Conservation (phyloP, 2,329 filamentous ascomycete species). For the Aspergillus ochraceus region DNA sequence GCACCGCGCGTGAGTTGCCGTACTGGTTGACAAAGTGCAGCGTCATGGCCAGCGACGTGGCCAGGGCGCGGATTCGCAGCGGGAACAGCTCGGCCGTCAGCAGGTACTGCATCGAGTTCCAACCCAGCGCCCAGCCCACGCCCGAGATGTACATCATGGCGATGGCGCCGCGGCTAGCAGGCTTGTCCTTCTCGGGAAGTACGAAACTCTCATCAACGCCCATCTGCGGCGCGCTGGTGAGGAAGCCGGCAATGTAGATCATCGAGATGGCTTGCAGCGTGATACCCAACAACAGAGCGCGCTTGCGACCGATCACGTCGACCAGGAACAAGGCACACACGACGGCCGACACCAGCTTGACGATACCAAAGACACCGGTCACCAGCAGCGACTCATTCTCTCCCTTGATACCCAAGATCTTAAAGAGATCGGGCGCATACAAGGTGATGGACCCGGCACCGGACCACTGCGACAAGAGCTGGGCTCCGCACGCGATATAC, state of each 20-base stretch:
- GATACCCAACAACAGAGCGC: slow-evolving; percentile 62
- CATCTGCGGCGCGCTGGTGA: slow-evolving; percentile 62
- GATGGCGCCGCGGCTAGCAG: slow-evolving; percentile 63
- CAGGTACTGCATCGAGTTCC: slow-evolving; percentile 77
- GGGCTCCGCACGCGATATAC: slow-evolving; percentile 66
- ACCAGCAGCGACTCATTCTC: slow-evolving; percentile 69
- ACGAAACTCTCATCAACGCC: slow-evolving; percentile 49
- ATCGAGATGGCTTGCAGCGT: slow-evolving; percentile 61
- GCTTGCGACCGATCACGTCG: slow-evolving; percentile 75
- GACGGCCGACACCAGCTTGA: slow-evolving; percentile 68
- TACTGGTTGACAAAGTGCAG: slow-evolving; percentile 79
- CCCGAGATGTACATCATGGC: slow-evolving; percentile 72
- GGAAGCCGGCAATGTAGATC: slow-evolving; percentile 63
- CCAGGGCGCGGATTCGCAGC: slow-evolving; percentile 68
- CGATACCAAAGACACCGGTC: slow-evolving; percentile 72
- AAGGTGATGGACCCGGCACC: slow-evolving; percentile 74
- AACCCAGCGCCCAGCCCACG: slow-evolving; percentile 69
- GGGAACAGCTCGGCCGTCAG: slow-evolving; percentile 78
- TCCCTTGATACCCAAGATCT: slow-evolving; percentile 68
- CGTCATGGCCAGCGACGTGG: slow-evolving; percentile 72
- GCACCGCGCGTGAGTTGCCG: slow-evolving; percentile 72
- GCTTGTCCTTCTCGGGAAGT: slow-evolving; percentile 51
- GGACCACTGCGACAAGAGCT: slow-evolving; percentile 73
- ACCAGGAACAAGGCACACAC: slow-evolving; percentile 75
- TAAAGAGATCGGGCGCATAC: slow-evolving; percentile 73